Evolutionary conservation across 2,329 filamentous ascomycete species (phyloP).

Genomic region (Ophiostoma perfectum): DNA sequence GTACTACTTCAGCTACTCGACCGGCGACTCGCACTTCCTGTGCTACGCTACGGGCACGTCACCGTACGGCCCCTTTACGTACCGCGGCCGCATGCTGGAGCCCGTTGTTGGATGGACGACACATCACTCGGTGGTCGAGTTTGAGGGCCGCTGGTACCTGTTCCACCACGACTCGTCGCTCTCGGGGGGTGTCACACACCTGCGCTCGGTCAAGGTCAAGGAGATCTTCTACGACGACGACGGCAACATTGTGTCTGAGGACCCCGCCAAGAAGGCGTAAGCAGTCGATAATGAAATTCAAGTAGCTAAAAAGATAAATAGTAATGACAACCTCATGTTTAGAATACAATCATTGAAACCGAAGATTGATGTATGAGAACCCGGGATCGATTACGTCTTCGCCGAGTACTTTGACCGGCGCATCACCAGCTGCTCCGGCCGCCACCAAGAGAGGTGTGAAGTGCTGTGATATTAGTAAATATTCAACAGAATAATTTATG

Average conservation of each 20-base stretch:
- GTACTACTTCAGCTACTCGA: constrained; percentile 75
- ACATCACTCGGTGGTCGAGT: constrained; percentile 73
- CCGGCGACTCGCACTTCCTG: constrained; percentile 70
- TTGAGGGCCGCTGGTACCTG: constrained; percentile 64
- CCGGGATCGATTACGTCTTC: background rate
- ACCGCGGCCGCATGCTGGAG: constrained; percentile 64
- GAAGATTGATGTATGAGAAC: background rate
- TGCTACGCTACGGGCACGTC: constrained; percentile 61
- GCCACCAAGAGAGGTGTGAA: background rate
- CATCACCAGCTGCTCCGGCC: background rate
- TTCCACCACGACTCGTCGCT: constrained; percentile 72
- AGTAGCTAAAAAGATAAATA: background rate
- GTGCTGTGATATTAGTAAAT: background rate
- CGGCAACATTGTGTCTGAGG: constrained; percentile 52
- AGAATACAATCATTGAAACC: background rate
- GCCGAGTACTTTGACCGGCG: background rate
- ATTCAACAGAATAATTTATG: too few species aligned
- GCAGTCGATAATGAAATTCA: background rate
- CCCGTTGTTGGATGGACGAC: constrained; percentile 77
- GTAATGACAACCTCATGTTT: background rate
- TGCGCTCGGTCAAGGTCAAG: constrained; percentile 67
- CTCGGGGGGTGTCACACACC: constrained; percentile 62
- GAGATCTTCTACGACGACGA: constrained; percentile 67
- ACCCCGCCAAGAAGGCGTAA: background rate
- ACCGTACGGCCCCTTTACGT: constrained; percentile 68